Conservation (phyloP, 202 grass and related monocot species). For the Zizania palustris region DNA sequence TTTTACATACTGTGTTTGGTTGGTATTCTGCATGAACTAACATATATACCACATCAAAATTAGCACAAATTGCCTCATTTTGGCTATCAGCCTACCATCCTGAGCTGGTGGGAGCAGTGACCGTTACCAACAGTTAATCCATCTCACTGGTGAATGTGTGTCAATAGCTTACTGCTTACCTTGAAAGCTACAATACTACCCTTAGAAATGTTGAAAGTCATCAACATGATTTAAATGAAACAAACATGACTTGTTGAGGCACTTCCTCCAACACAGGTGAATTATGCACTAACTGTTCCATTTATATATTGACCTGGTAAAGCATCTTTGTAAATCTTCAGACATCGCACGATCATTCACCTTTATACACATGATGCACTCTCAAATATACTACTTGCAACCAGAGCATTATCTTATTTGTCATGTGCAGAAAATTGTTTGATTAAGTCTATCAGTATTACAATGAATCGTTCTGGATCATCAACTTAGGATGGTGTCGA, state of each 20-base stretch:
- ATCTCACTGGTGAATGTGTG: not conserved
- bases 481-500: not conserved
- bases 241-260: not conserved
- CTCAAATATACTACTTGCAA: too few relatives aligned
- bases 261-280: not conserved
- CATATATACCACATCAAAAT: too few relatives aligned
- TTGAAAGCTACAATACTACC: not conserved
- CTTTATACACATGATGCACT: too few relatives aligned
- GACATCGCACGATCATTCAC: not conserved
- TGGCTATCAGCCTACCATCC: too few relatives aligned
- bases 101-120: too few relatives aligned
- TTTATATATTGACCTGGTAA: not conserved
- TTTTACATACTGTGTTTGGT: too few relatives aligned
- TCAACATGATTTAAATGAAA: not conserved
- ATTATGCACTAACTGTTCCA: not conserved
- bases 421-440: too few relatives aligned
- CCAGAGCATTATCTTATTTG: too few relatives aligned
- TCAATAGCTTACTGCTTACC: not conserved
- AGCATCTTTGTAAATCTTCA: conserved; percentile 20
- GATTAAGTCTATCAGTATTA: not conserved
- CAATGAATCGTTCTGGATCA: not conserved
- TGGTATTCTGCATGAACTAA: too few relatives aligned
- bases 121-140: too few relatives aligned
- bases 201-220: too few relatives aligned
- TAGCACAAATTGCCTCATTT: too few relatives aligned